A percentile compares a stretch with the other conserved stretches of the same genome.
Conservation (phyloP, 306 rosid species). For the Mimosa bimucronata region DNA sequence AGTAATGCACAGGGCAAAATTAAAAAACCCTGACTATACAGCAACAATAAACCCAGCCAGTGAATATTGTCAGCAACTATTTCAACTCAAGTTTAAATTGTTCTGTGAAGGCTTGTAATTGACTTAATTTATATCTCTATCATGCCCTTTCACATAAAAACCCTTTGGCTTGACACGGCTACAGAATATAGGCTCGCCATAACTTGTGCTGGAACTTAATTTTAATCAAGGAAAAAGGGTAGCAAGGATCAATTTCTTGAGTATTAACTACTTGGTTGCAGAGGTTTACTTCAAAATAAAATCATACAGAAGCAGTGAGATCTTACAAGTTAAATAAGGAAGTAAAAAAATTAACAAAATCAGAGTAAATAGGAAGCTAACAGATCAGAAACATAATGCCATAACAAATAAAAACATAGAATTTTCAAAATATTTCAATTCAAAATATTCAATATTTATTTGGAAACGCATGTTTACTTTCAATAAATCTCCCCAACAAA, state of each 20-base stretch:
- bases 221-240: background rate
- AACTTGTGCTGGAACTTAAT: background rate
- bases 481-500: background rate
- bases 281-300: background rate
- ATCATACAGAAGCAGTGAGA: background rate
- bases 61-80: background rate
- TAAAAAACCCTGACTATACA: constrained; percentile 3
- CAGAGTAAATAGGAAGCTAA: too few species aligned
- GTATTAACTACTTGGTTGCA: too few species aligned
- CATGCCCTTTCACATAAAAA: background rate
- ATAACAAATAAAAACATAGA: background rate
- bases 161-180: background rate
- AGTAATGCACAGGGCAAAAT: background rate
- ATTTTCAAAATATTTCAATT: background rate
- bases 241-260: background rate
- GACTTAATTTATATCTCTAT: background rate
- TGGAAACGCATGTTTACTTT: background rate
- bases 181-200: background rate
- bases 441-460: background rate
- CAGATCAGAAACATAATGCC: too few species aligned
- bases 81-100: background rate
- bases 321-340: background rate
- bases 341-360: background rate
- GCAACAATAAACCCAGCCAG: constrained; percentile 3
- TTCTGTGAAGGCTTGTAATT: background rate